Evolutionary conservation across 1,284 basidiomycete genomes (phyloP).

Genomic region (Cutaneotrichosporon dermatis): DNA sequence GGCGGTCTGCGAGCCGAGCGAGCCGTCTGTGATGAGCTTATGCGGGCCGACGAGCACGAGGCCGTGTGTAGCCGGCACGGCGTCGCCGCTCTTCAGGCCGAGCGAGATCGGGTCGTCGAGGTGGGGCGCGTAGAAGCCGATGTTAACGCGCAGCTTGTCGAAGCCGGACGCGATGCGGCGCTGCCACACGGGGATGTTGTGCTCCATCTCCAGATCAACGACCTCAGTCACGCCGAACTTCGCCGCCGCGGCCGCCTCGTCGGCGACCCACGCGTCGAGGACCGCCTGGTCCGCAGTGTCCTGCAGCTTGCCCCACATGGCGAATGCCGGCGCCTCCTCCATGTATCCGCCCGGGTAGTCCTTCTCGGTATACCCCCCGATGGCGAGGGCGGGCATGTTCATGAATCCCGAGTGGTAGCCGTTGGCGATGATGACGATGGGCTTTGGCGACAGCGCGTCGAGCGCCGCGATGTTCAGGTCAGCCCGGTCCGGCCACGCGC

Average conservation of each 20-base stretch:
- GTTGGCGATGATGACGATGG: constrained; percentile 33
- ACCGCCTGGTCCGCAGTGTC: constrained; percentile 19
- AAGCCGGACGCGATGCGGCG: constrained; percentile 30
- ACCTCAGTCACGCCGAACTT: constrained; percentile 38
- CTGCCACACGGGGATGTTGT: constrained; percentile 31
- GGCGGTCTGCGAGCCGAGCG: constrained; percentile 32
- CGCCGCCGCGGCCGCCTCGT: constrained; percentile 31
- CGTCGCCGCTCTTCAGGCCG: constrained; percentile 29
- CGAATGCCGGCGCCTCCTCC: constrained; percentile 31
- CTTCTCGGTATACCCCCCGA: constrained; percentile 19
- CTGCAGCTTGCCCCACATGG: constrained; percentile 24
- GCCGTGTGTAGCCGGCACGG: constrained; percentile 25
- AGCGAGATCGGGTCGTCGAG: constrained; percentile 28
- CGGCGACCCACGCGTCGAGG: constrained; percentile 27
- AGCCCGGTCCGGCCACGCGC: constrained; percentile 31
- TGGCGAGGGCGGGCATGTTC: constrained; percentile 29
- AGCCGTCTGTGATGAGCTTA: constrained; percentile 37
- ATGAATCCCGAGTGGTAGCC: constrained; percentile 37
- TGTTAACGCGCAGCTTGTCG: constrained; percentile 29
- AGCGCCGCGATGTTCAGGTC: constrained; percentile 23
- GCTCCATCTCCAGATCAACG: constrained; percentile 43
- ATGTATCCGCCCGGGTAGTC: constrained; percentile 22
- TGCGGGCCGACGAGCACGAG: constrained; percentile 34
- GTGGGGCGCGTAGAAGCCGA: constrained; percentile 39
- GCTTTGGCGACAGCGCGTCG: constrained; percentile 25